Percentiles rank a stretch among this genome's conserved stretches.
Conservation (phyloP, 495 filamentous ascomycete genomes). For the Aspergillus funiculosus region DNA sequence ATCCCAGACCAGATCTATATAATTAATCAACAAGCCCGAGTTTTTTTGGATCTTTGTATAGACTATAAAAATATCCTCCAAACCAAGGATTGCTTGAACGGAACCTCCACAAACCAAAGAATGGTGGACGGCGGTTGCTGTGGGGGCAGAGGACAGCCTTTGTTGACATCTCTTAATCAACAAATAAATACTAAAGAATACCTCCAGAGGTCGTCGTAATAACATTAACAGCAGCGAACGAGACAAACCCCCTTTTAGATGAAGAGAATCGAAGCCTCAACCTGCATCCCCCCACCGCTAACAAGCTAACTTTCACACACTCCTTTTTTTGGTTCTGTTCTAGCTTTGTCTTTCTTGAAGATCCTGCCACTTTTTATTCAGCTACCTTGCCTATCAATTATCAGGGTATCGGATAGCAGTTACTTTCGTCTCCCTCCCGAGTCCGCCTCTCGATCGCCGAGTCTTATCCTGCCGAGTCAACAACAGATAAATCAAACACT, state of each 20-base stretch:
- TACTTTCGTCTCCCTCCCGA: too few species aligned
- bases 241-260: constrained; percentile 8
- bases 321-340: constrained; percentile 11
- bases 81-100: constrained; percentile 10
- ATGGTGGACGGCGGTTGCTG: constrained; percentile 18
- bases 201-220: too few species aligned
- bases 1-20: too few species aligned
- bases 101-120: constrained; percentile 12
- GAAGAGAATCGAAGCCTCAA: constrained; percentile 5
- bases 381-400: constrained; percentile 8
- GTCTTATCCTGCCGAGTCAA: not conserved
- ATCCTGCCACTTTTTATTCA: constrained; percentile 17
- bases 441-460: constrained; percentile 7
- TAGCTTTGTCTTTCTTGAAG: constrained; percentile 6
- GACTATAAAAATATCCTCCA: not conserved
- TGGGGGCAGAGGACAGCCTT: constrained; percentile 17
- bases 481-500: constrained; percentile 1
- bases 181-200: too few species aligned
- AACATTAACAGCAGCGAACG: not conserved
- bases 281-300: constrained; percentile 1
- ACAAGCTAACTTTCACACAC: not conserved
- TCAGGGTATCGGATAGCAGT: not conserved
- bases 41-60: not conserved
- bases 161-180: constrained; percentile 19
- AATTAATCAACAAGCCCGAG: not conserved